Evolutionary conservation across 257 asterid genomes (phyloP), one percentile per base, ranked within the genome.

Genomic region (Ehretia macrophylla): DNA sequence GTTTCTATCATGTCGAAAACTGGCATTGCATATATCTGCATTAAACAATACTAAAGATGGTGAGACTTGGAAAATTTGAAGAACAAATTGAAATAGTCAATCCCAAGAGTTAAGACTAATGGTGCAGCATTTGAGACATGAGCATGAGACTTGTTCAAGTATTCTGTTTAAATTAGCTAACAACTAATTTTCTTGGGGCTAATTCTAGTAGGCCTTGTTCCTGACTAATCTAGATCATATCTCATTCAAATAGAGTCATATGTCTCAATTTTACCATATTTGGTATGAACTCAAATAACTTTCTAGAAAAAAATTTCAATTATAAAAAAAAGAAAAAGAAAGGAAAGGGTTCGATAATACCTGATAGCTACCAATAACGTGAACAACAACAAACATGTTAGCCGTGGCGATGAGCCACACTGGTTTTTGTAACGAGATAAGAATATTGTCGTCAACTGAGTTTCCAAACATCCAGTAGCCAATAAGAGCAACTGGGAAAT

Each of bases 1-100:
- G 77, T 75, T 68, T 81, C 85, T 8, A 79, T 65, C 81, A 69
- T 76, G 70, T 79, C 81, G 51, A 82, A 79, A 46, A 79, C 83
- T 11, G 81, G 83, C 65, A 76, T 73, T 23, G 76, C 79, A 69
- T 70, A 60, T 14, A 76, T 65, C 64, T 77, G 50, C 37, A 63
- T 8, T 17, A 22, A 55, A 3, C 35, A 27, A 27, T 27, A 27
- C 6, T 27, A 27, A 1, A 1, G 3, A 27, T 27, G 35, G 35
- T n/a, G n/a, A n/a, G n/a, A n/a, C n/a, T 27, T 27, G 35, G 35
- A 27, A 27, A 27, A 1, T 27, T 27, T 27, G 4, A 27, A 27
- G 35, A 27, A 27, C 35, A n/a, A n/a, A n/a, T n/a, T 27, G 35
- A 27, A 27, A 27, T 27, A 27, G 35, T 27, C 4, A 27, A 27